Evolutionary conservation across 176 grass and related monocot species (phyloP).

Genomic region (Paspalum vaginatum): DNA sequence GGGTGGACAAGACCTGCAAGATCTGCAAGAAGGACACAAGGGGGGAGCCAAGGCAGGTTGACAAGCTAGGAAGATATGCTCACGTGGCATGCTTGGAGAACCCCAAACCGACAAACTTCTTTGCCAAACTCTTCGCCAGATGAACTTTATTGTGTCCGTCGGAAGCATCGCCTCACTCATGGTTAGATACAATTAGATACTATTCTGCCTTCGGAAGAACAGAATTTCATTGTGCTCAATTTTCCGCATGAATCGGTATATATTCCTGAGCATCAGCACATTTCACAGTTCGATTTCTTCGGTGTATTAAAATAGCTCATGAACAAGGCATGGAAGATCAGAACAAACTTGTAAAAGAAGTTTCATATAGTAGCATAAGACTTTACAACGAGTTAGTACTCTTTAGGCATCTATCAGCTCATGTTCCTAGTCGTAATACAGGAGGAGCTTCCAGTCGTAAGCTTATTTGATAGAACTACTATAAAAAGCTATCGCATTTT

Average conservation of each 20-base stretch:
- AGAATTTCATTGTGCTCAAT: background rate
- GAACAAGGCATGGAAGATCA: background rate
- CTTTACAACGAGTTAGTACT: constrained; percentile 41
- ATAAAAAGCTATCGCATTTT: constrained; percentile 26
- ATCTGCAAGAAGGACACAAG: constrained; percentile 93
- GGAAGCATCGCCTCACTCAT: constrained; percentile 20
- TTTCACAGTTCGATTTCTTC: constrained; percentile 13
- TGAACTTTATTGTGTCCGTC: too few species aligned
- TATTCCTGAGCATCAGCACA: background rate
- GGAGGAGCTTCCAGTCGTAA: constrained; percentile 20
- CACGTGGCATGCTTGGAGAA: constrained; percentile 82
- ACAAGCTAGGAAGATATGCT: constrained; percentile 85
- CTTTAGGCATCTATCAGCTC: constrained; percentile 34
- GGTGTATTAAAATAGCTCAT: background rate
- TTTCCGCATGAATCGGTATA: constrained; percentile 19
- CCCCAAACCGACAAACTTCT: constrained; percentile 73
- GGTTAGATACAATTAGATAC: constrained; percentile 23
- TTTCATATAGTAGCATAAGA: constrained; percentile 28
- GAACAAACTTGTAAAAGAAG: constrained; percentile 1
- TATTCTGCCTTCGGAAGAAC: background rate
- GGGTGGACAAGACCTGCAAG: constrained; percentile 98
- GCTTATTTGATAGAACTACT: constrained; percentile 20
- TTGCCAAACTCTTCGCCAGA: constrained; percentile 72
- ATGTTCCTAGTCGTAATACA: constrained; percentile 20
- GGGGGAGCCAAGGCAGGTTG: constrained; percentile 80